These are phyloP conservation scores for Tubosaeta sp. DNA, from an alignment of 768 basidiomycete genomes.

Conservation along the genomic window DNA sequence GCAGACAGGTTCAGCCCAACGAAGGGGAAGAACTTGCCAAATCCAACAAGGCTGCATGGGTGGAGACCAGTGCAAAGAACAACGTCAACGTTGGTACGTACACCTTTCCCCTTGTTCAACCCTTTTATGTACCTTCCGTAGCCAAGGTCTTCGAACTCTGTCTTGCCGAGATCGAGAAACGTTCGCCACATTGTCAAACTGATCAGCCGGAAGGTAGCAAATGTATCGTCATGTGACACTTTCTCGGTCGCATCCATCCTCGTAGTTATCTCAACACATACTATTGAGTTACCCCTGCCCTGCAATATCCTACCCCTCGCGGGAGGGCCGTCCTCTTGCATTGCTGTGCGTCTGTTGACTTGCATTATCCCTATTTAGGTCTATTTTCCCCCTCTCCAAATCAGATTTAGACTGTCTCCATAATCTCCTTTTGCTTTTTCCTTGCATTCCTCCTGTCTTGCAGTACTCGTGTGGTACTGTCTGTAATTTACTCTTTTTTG, in stretches of 20 bases:
- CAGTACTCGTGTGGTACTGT: slow-evolving; percentile 25
- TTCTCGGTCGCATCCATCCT: slow-evolving; percentile 8
- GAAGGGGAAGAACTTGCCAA: slow-evolving; percentile 76
- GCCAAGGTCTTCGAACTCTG: slow-evolving; percentile 84
- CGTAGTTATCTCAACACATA: slow-evolving; percentile 18
- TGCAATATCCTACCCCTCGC: slow-evolving; percentile 28
- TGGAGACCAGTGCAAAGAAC: slow-evolving; percentile 86
- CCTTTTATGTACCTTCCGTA: slow-evolving; percentile 24
- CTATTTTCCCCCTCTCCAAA: slow-evolving; percentile 13
- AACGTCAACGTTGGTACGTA: slow-evolving; percentile 84
- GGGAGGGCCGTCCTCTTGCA: slow-evolving; percentile 21
- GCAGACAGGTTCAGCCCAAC: slow-evolving; percentile 68
- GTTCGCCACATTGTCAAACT: slow-evolving; percentile 47
- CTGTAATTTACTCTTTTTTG: slow-evolving; percentile 32
- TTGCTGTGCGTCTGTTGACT: slow-evolving; percentile 29
- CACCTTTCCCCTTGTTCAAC: background rate
- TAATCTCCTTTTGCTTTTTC: slow-evolving; percentile 23
- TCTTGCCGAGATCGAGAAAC: slow-evolving; percentile 78
- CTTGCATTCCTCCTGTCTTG: slow-evolving; percentile 17
- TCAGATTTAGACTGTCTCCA: slow-evolving; percentile 29
- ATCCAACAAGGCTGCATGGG: slow-evolving; percentile 68
- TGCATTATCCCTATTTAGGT: slow-evolving; percentile 37
- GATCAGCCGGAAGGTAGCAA: slow-evolving; percentile 40
- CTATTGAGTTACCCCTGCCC: slow-evolving; percentile 29
- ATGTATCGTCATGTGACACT: slow-evolving; percentile 54